Percentiles rank a stretch among this genome's conserved stretches.
Evolutionary conservation across 2,329 filamentous ascomycete species (phyloP).

Genomic region (Penicillium nordicum): DNA sequence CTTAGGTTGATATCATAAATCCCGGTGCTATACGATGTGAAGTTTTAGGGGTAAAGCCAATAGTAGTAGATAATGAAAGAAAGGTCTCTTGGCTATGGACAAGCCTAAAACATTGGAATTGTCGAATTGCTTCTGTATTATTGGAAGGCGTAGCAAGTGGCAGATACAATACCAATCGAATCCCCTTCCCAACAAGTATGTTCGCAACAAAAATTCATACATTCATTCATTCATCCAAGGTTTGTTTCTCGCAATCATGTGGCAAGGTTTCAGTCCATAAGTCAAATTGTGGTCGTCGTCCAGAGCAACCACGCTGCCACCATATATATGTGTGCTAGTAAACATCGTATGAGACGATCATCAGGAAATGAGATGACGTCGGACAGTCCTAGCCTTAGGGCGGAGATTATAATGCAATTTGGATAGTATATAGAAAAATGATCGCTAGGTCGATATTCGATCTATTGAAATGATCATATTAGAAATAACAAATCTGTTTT

Average conservation of each 20-base stretch:
- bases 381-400: rapidly evolving
- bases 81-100: no score
- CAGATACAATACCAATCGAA: neutral
- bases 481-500: neutral
- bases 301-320: neutral
- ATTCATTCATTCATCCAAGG: neutral
- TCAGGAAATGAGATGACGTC: neutral
- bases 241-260: no score
- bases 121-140: neutral
- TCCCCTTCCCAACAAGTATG: neutral
- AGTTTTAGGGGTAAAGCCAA: neutral
- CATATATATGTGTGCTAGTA: no score
- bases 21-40: neutral
- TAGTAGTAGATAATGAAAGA: neutral
- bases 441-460: neutral
- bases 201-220: rapidly evolving
- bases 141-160: neutral
- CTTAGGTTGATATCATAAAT: neutral
- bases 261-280: neutral
- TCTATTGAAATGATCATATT: neutral
- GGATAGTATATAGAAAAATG: neutral
- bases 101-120: neutral
- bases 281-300: neutral
- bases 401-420: neutral
- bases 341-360: no score